Percentiles rank a stretch among this genome's conserved stretches.
Conservation (phyloP, 352 stramenopile genomes). For the Phytophthora cactorum region DNA sequence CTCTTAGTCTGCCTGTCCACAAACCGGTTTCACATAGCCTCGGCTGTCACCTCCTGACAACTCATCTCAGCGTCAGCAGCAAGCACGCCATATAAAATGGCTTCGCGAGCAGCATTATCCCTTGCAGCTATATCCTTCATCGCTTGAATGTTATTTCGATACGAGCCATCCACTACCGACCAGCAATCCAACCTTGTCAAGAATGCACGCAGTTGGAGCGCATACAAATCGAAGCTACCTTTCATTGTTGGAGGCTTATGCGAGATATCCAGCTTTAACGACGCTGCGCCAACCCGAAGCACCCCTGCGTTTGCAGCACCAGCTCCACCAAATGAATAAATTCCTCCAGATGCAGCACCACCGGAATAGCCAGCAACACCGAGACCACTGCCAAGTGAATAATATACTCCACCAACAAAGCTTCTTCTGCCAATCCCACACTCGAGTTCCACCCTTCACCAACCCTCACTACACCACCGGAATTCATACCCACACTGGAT, state of each 20-base stretch:
- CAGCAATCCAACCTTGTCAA: no score
- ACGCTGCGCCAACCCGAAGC: neutral
- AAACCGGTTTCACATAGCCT: no score
- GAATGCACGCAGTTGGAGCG: no score
- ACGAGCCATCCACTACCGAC: no score
- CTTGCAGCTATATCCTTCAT: no score
- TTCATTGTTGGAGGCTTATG: neutral
- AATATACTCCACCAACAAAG: neutral
- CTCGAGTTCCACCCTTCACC: neutral
- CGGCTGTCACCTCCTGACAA: no score
- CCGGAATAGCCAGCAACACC: neutral
- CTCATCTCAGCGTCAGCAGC: no score
- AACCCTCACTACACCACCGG: slow-evolving; percentile 2
- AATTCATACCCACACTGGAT: neutral
- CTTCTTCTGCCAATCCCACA: neutral
- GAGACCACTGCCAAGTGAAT: neutral
- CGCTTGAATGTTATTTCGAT: no score
- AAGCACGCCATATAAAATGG: no score
- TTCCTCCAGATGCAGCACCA: neutral
- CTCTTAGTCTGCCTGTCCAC: no score
- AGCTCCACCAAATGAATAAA: neutral
- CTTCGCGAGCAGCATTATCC: no score
- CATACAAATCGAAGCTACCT: neutral
- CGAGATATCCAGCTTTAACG: neutral
- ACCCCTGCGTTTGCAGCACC: neutral